Percentiles rank a stretch among this genome's conserved stretches.
Conservation (phyloP, 1,284 basidiomycete genomes). For the Microbotryomycetes sp. region DNA sequence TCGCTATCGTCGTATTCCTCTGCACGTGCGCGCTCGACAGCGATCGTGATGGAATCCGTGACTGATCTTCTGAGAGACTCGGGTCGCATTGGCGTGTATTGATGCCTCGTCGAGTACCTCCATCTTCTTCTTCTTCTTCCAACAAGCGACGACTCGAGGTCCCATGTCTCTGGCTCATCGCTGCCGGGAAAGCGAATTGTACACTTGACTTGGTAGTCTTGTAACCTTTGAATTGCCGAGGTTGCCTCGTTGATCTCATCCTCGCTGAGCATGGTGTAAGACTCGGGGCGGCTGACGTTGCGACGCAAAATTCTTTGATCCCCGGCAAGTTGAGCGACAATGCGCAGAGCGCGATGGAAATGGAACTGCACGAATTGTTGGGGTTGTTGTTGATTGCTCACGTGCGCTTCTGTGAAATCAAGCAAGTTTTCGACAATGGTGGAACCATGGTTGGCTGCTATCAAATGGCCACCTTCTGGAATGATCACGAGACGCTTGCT, state of each 20-base stretch:
- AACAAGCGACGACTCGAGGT: not conserved
- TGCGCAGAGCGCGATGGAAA: not conserved
- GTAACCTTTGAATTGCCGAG: not conserved
- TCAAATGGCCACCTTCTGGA: not conserved
- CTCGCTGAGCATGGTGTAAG: not conserved
- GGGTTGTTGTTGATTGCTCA: not conserved
- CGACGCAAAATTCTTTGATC: not conserved
- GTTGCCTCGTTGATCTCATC: not conserved
- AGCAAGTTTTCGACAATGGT: not conserved
- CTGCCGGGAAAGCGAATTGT: not conserved
- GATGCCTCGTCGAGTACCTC: not conserved
- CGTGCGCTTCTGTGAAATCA: not conserved
- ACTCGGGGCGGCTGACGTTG: not conserved
- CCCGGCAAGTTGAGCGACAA: not conserved
- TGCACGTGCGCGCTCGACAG: not conserved
- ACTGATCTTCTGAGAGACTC: not conserved
- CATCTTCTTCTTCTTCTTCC: not conserved
- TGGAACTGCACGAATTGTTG: not conserved
- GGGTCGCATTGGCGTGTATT: not conserved
- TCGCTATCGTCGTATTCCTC: not conserved
- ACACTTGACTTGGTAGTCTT: not conserved
- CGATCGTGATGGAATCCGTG: not conserved
- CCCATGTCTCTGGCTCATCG: not conserved
- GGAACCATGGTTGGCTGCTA: not conserved
- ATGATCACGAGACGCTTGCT: not conserved